A percentile compares a stretch with the other conserved stretches of the same genome.
Evolutionary conservation across 1,284 basidiomycete species (phyloP).

Genomic region (Entoloma clypeatum): DNA sequence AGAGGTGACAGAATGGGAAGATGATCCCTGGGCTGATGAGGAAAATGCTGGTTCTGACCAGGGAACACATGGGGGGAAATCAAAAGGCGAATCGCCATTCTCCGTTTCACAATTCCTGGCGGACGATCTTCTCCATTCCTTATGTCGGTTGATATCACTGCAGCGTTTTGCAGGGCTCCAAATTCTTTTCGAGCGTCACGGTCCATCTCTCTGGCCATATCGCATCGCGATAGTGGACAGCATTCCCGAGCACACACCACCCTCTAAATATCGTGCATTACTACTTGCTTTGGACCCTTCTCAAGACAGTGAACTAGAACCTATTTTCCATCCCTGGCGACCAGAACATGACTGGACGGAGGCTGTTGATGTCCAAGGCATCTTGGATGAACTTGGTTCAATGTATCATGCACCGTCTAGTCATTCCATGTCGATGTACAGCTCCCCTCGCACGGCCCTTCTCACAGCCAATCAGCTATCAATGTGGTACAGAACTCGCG

Average conservation of each 20-base stretch:
- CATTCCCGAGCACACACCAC: conserved; percentile 70
- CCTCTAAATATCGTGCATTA: conserved; percentile 57
- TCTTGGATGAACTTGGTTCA: conserved; percentile 27
- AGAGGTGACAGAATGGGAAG: conserved; percentile 62
- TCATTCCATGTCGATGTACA: conserved; percentile 5
- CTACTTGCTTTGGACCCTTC: conserved; percentile 59
- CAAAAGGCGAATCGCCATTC: conserved; percentile 37
- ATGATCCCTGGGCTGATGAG: conserved; percentile 78
- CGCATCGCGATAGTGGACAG: conserved; percentile 68
- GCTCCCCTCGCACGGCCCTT: conserved; percentile 17
- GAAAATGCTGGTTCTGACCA: conserved; percentile 26
- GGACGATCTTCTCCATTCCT: conserved; percentile 52
- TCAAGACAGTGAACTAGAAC: conserved; percentile 41
- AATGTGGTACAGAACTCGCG: conserved; percentile 71
- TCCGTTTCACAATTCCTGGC: conserved; percentile 63
- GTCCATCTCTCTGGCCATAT: conserved; percentile 56
- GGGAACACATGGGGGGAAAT: conserved; percentile 19
- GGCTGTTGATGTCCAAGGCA: conserved; percentile 36
- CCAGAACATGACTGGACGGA: conserved; percentile 56
- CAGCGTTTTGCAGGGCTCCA: conserved; percentile 56
- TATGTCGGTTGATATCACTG: conserved; percentile 63
- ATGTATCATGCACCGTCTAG: conserved; percentile 1
- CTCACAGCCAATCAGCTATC: conserved; percentile 46
- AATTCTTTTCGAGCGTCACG: conserved; percentile 57
- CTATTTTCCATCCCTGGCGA: conserved; percentile 41